These are phyloP conservation scores for Termitomyces eurrhizus DNA, from an alignment of 768 basidiomycete species.

Conservation along the genomic window DNA sequence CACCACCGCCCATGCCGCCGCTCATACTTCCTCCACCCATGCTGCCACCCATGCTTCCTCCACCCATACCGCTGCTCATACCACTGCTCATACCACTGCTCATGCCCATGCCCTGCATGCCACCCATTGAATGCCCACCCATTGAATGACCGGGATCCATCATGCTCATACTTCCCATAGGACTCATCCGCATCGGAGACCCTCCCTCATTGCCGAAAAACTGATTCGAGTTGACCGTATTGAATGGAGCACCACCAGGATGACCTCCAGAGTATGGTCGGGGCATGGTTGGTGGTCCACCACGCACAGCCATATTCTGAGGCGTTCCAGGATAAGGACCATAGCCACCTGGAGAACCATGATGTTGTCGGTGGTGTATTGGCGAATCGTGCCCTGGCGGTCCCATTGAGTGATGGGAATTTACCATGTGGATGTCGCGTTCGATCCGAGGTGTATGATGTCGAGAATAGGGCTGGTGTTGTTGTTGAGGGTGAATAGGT, in stretches of 20 bases:
- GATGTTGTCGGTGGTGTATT: constrained; percentile 24
- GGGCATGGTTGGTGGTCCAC: constrained; percentile 22
- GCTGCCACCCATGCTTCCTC: constrained; percentile 16
- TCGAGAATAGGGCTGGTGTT: constrained; percentile 25
- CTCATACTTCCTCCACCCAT: constrained; percentile 25
- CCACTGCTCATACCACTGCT: constrained; percentile 8
- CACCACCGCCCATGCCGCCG: constrained; percentile 10
- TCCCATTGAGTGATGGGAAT: constrained; percentile 25
- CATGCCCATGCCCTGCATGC: constrained; percentile 24
- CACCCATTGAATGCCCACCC: constrained; percentile 18
- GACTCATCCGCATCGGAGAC: constrained; percentile 34
- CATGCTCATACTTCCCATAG: constrained; percentile 22
- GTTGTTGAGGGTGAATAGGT: constrained; percentile 23
- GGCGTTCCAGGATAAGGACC: constrained; percentile 30
- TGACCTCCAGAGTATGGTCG: constrained; percentile 26
- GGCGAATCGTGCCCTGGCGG: constrained; percentile 23
- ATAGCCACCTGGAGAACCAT: constrained; percentile 23
- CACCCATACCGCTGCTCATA: constrained; percentile 18
- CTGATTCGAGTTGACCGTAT: constrained; percentile 25
- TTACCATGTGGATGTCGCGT: constrained; percentile 26
- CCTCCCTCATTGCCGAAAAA: constrained; percentile 27
- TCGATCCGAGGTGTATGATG: constrained; percentile 28
- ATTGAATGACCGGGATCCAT: constrained; percentile 18
- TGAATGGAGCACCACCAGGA: constrained; percentile 27
- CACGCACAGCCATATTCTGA: constrained; percentile 25